A percentile compares a stretch with the other conserved stretches of the same genome.
Evolutionary conservation across 2,329 filamentous ascomycete species (phyloP).

Genomic region (Eutypella sp.): DNA sequence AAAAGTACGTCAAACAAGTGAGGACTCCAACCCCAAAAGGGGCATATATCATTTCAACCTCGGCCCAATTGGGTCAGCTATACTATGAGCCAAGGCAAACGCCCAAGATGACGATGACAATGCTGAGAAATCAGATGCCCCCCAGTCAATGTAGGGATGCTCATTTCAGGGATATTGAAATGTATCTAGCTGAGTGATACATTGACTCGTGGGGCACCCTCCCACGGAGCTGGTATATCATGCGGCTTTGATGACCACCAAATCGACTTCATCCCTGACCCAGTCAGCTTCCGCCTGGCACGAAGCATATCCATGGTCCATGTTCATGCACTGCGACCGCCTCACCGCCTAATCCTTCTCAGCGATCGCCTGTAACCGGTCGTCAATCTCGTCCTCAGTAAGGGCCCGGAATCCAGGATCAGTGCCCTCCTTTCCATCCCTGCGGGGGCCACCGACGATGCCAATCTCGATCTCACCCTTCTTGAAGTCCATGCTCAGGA

Average conservation of each 20-base stretch:
- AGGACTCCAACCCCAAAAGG: neutral
- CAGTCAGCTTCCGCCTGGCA: slow-evolving; percentile 16
- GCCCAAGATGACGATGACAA: neutral
- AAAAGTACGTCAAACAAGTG: neutral
- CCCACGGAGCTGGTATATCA: neutral
- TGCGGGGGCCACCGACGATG: slow-evolving; percentile 82
- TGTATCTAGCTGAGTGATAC: neutral
- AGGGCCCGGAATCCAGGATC: slow-evolving; percentile 77
- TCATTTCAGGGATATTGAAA: neutral
- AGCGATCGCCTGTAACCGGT: slow-evolving; percentile 93
- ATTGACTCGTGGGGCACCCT: neutral
- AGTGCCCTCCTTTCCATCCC: slow-evolving; percentile 78
- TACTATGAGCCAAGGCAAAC: neutral
- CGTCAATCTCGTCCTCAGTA: slow-evolving; percentile 97
- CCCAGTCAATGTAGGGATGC: neutral
- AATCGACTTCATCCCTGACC: slow-evolving; percentile 3
- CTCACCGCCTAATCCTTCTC: slow-evolving; percentile 78
- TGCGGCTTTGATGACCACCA: neutral
- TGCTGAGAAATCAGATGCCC: neutral
- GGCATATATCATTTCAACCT: neutral
- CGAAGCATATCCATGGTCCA: slow-evolving; percentile 6
- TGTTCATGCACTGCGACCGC: slow-evolving; percentile 21
- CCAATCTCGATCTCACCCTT: slow-evolving; percentile 98
- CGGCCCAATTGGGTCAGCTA: neutral
- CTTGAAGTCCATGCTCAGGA: slow-evolving; percentile 99